Base-by-base conservation (phyloP, 2,329 filamentous ascomycete genomes). In the Leptographium radiaticola region DNA sequence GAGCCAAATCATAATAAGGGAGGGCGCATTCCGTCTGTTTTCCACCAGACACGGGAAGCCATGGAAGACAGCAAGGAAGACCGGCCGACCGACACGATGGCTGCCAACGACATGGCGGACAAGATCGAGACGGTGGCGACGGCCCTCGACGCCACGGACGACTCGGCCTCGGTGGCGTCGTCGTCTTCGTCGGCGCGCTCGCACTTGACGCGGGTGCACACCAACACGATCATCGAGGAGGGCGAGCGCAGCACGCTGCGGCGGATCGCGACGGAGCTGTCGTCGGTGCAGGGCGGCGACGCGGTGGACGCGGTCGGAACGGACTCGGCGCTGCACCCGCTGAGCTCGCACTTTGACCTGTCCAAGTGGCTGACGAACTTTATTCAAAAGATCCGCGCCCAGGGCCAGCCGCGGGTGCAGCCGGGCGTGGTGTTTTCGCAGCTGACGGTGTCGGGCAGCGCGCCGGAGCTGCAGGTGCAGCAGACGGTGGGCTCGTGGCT, bases 381-480 rank as follows among this genome's bases (percentile, higher is more conserved):
- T 15, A 75, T 81, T 36, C 71, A 71, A 55, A 66, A 76, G 53
- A 70, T 73, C 49, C 71, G 72, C 39, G 71, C 68, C 55, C 74
- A 77, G 53, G 81, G 77, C 50, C 71, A 73, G 59, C 66, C 68
- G 16, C 80, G 80, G 64, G 75, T 81, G 59, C 77, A 76, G n/a
- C 75, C 79, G 0, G 84, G 84, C 48, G 73, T 87, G 49, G 74
- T 76, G 45, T 87, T 83, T 68, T 76, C 78, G 64, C 76, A 86
- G 61, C 70, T 87, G 54, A 85, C 78, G 55, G 80, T 86, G 5
- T 79, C 82, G 61, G 83, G 84, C 43, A 87, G 76, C 59, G 83
- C 83, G 34, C 76, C 75, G 39, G 72, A 79, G 1, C 84, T 83
- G 2, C 83, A 87, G 64, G 86, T 83, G 65, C 84, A 88, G 64